Percentiles rank a stretch among this genome's conserved stretches.
phyloP scores from a whole-genome alignment of 1,284 basidiomycete species.

The Caloboletus firmus region DNA sequence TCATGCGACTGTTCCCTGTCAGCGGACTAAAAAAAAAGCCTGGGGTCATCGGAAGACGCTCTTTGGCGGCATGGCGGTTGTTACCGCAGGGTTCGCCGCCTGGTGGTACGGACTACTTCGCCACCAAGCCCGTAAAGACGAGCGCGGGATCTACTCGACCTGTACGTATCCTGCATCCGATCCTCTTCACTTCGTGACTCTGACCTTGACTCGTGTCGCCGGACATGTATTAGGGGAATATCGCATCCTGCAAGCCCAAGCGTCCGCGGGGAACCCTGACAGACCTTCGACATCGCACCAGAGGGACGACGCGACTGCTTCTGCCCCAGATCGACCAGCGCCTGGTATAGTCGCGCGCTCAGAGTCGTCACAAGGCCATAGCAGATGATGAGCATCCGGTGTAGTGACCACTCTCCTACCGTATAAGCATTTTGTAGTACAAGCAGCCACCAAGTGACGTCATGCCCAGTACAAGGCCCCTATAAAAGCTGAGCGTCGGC shows the following conservation, averaged over 20 bases:
- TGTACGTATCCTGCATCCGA: constrained; percentile 12
- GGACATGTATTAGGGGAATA: constrained; percentile 19
- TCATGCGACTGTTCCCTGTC: no score
- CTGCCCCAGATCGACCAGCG: neutral
- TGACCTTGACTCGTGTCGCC: neutral
- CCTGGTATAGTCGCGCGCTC: no score
- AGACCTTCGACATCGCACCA: constrained; percentile 9
- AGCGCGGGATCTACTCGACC: constrained; percentile 9
- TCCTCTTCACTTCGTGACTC: neutral
- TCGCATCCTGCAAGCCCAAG: constrained; percentile 25
- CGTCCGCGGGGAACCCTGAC: constrained; percentile 12
- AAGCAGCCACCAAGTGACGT: constrained; percentile 21
- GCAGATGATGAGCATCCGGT: no score
- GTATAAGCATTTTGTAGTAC: no score
- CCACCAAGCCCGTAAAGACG: constrained; percentile 18
- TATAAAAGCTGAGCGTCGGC: constrained; percentile 20
- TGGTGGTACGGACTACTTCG: constrained; percentile 23
- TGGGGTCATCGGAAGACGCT: no score
- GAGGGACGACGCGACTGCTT: neutral
- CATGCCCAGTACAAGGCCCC: constrained; percentile 23
- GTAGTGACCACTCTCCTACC: no score
- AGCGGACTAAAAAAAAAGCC: no score
- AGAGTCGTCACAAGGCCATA: no score
- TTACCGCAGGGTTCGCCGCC: constrained; percentile 15
- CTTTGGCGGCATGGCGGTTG: constrained; percentile 19